Evolutionary conservation across 768 basidiomycete species (phyloP).

Genomic region (Piloderma croceum): DNA sequence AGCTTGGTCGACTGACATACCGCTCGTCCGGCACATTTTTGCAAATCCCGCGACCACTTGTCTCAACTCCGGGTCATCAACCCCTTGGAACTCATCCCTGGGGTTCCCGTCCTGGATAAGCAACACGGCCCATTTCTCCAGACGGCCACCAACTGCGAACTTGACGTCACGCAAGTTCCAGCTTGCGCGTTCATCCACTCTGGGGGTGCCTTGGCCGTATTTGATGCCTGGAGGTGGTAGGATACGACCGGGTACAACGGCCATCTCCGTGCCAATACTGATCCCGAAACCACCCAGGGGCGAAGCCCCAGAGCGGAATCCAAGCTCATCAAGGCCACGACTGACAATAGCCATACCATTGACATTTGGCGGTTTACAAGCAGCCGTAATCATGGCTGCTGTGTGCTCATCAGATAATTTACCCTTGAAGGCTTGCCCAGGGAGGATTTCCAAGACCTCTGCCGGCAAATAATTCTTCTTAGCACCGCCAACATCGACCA

Average conservation of each 20-base stretch:
- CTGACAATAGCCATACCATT: conserved; percentile 41
- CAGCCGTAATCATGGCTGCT: conserved; percentile 43
- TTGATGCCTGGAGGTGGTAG: conserved; percentile 38
- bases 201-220: conserved; percentile 29
- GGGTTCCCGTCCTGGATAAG: conserved; percentile 54
- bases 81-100: conserved; percentile 54
- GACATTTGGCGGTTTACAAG: conserved; percentile 44
- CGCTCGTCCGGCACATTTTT: conserved; percentile 56
- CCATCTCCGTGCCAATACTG: conserved; percentile 42
- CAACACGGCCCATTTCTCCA: conserved; percentile 65
- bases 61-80: conserved; percentile 49
- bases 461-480: conserved; percentile 40
- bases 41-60: conserved; percentile 47
- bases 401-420: conserved; percentile 54
- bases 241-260: conserved; percentile 51
- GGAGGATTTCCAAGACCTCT: conserved; percentile 45
- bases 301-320: conserved; percentile 26
- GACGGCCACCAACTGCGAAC: conserved; percentile 51
- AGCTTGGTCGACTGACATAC: conserved; percentile 45
- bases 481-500: conserved; percentile 44
- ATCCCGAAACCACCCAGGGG: conserved; percentile 42
- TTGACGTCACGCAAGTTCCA: conserved; percentile 55
- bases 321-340: conserved; percentile 39
- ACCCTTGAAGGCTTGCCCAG: conserved; percentile 37
- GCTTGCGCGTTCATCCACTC: conserved; percentile 41